phyloP scores from a whole-genome alignment of 345 rosid genomes.

The Gossypium raimondii region DNA sequence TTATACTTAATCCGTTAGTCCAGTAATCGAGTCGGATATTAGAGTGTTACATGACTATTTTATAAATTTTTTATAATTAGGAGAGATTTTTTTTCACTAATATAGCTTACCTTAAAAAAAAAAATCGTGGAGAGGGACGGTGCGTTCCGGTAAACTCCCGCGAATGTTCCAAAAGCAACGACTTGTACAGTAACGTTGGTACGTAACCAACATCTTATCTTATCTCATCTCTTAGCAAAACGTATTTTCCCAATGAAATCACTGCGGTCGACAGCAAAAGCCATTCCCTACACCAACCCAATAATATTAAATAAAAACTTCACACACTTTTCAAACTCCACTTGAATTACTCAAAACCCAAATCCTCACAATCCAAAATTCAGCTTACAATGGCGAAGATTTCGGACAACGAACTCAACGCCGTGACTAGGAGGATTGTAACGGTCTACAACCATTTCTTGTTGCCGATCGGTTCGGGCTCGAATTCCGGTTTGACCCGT shows the following conservation, averaged over 20 bases:
- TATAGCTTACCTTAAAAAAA: no score
- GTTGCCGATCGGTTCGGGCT: constrained; percentile 4
- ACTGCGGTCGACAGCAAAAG: background rate
- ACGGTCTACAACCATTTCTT: constrained; percentile 51
- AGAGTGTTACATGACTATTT: fast-evolving
- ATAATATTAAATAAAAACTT: background rate
- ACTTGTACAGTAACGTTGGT: background rate
- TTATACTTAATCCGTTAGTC: fast-evolving
- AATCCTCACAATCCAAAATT: no score
- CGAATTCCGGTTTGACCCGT: constrained; percentile 5
- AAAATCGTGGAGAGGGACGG: background rate
- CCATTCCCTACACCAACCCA: background rate
- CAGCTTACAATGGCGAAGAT: background rate
- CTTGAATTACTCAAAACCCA: no score
- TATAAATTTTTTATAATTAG: no score
- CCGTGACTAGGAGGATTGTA: constrained; percentile 48
- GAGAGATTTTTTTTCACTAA: no score
- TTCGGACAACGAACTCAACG: background rate
- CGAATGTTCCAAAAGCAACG: background rate
- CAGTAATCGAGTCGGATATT: fast-evolving
- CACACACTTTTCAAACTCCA: background rate
- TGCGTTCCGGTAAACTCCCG: background rate
- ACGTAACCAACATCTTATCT: constrained; percentile 3
- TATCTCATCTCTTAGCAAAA: background rate
- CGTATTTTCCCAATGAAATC: background rate